Evolutionary conservation across 2,329 filamentous ascomycete species (phyloP).

Genomic region (Penicillium sp.): DNA sequence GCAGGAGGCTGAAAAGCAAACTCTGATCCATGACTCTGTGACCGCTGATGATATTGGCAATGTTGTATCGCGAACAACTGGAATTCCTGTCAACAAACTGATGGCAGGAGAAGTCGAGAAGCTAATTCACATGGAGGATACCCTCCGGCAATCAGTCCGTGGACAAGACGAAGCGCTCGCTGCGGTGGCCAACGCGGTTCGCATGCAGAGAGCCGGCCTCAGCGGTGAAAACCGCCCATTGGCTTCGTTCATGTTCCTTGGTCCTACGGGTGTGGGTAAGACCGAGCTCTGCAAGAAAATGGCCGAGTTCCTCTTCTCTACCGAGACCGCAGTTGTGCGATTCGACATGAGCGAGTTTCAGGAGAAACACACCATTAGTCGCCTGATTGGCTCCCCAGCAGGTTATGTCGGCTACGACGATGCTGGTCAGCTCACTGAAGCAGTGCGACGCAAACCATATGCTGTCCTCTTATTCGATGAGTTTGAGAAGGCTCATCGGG

Average conservation of each 20-base stretch:
- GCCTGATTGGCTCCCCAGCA: conserved; percentile 88
- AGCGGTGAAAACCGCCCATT: conserved; percentile 89
- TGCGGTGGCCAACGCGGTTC: conserved; percentile 88
- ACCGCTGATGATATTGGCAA: conserved; percentile 90
- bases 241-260: conserved; percentile 96
- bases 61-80: conserved; percentile 88
- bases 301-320: conserved; percentile 89
- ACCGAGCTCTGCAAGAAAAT: conserved; percentile 97
- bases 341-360: conserved; percentile 99
- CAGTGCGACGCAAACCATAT: conserved; percentile 91
- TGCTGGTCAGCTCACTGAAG: conserved; percentile 92
- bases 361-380: conserved; percentile 93
- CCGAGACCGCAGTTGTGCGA: conserved; percentile 83
- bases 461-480: conserved; percentile 95
- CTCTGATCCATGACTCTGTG: conserved; percentile 89
- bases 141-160: conserved; percentile 77
- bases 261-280: conserved; percentile 94
- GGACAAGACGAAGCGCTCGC: conserved; percentile 93
- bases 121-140: conserved; percentile 93
- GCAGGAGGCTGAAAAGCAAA: conserved; percentile 52
- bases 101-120: conserved; percentile 94
- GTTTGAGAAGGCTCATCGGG: conserved; percentile 95
- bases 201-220: conserved; percentile 88
- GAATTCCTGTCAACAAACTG: conserved; percentile 89
- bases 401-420: conserved; percentile 98